phyloP scores from a whole-genome alignment of 371 early-diverging fungal genomes.

The Mucor lusitanicus region DNA sequence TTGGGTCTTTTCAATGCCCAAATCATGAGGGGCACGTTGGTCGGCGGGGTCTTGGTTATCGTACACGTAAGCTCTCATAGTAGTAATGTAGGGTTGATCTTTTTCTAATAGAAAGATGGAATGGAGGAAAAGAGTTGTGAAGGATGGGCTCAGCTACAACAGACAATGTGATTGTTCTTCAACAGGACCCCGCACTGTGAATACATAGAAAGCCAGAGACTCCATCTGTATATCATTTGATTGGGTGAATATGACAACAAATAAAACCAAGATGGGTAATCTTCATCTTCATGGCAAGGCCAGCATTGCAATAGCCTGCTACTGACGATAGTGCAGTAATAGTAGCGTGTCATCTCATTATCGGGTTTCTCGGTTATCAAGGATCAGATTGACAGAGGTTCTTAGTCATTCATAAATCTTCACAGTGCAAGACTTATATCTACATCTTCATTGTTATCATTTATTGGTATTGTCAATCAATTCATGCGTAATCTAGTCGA shows the following conservation, averaged over 20 bases:
- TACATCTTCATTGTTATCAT: too few relatives aligned
- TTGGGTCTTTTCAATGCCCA: conserved; percentile 56
- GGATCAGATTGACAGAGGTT: too few relatives aligned
- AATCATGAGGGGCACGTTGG: conserved; percentile 79
- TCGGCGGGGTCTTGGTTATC: conserved; percentile 49
- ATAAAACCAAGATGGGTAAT: neutral
- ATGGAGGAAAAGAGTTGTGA: neutral
- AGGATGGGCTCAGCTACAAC: neutral
- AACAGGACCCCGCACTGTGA: neutral
- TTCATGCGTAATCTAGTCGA: too few relatives aligned
- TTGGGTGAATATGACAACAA: neutral
- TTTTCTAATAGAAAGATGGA: neutral
- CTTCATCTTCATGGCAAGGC: neutral
- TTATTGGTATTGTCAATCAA: too few relatives aligned
- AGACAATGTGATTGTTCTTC: neutral
- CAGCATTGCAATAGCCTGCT: neutral
- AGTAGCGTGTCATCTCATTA: too few relatives aligned
- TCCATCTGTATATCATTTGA: neutral
- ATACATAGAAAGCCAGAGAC: neutral
- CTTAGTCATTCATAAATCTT: too few relatives aligned
- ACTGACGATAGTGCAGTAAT: too few relatives aligned
- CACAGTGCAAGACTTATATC: too few relatives aligned
- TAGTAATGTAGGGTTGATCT: conserved; percentile 14
- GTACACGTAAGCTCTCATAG: conserved; percentile 75
- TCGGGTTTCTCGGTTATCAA: too few relatives aligned